Evolutionary conservation across 495 filamentous ascomycete species (phyloP).

Genomic region (Jackrogersella multiformis): DNA sequence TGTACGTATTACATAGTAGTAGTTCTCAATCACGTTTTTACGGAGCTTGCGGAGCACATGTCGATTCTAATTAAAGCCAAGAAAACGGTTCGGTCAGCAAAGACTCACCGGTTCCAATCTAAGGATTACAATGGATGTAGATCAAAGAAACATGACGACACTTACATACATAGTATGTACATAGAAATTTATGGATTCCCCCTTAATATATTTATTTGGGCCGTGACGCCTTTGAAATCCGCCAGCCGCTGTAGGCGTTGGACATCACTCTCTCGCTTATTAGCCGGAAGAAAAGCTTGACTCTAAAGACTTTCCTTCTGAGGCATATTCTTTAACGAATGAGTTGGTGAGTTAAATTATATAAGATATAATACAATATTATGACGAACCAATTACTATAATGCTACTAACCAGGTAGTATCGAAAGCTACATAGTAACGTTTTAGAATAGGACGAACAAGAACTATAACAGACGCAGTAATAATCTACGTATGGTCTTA

Average conservation of each 20-base stretch:
- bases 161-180: constrained; percentile 25
- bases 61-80: constrained; percentile 33
- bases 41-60: constrained; percentile 11
- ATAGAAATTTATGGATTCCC: neutral
- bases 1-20: too few relatives aligned
- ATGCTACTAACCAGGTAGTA: neutral
- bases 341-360: too few relatives aligned
- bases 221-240: neutral
- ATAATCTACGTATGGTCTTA: constrained; percentile 24
- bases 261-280: neutral
- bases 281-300: too few relatives aligned
- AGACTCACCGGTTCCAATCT: constrained; percentile 23
- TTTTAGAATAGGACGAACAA: neutral
- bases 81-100: constrained; percentile 14
- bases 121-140: constrained; percentile 26
- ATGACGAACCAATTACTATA: too few relatives aligned
- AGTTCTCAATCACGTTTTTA: constrained; percentile 8
- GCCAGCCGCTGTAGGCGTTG: neutral
- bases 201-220: neutral
- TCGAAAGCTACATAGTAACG: neutral
- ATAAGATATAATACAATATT: too few relatives aligned
- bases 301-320: too few relatives aligned
- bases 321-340: too few relatives aligned
- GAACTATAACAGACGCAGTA: neutral
- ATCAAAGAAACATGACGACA: constrained; percentile 33